phyloP scores from a whole-genome alignment of 768 basidiomycete genomes.

The Termitomyces sp. region DNA sequence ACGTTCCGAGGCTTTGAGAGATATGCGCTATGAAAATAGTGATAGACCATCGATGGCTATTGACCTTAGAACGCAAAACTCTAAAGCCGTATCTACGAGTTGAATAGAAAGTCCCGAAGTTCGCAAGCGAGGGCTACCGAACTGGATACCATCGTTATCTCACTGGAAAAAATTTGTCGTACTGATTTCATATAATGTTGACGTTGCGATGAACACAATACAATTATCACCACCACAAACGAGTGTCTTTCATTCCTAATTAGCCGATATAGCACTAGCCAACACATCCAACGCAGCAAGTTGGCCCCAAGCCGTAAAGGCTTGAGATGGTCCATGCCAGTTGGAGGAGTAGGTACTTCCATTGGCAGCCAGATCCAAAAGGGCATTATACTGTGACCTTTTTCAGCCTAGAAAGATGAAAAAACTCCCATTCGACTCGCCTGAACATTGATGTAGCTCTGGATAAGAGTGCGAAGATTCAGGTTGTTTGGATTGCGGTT shows the following conservation, averaged over 20 bases:
- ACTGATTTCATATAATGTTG: too few species aligned
- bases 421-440: constrained; percentile 13
- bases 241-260: background rate
- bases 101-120: background rate
- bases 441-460: constrained; percentile 48
- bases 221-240: background rate
- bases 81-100: background rate
- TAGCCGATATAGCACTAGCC: constrained; percentile 28
- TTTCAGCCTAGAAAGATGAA: background rate
- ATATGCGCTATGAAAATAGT: background rate
- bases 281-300: constrained; percentile 41
- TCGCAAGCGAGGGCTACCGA: background rate
- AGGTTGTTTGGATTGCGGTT: constrained; percentile 28
- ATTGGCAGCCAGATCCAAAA: constrained; percentile 40
- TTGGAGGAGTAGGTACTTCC: constrained; percentile 37
- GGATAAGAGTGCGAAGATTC: constrained; percentile 33
- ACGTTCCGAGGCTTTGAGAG: too few species aligned
- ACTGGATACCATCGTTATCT: background rate
- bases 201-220: background rate
- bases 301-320: constrained; percentile 45
- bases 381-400: constrained; percentile 37
- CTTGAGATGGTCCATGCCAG: constrained; percentile 41
- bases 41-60: too few species aligned
- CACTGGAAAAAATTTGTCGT: background rate
- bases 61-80: background rate